These are phyloP conservation scores for Angomonas ambiguus DNA, from an alignment of 208 protist genomes.

Conservation along the genomic window DNA sequence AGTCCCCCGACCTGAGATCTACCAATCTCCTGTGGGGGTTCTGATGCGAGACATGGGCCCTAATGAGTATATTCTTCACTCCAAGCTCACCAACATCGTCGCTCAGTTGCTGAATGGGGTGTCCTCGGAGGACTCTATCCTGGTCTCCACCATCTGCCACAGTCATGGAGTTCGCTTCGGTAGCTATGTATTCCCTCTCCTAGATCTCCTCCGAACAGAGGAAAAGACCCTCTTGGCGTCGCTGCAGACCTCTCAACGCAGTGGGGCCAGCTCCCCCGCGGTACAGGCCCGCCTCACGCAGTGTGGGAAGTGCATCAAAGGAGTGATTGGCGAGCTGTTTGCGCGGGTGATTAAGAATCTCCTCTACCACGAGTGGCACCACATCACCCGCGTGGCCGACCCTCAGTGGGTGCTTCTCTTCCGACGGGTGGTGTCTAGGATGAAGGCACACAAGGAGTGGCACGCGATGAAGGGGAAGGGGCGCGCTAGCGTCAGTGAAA, in stretches of 20 bases:
- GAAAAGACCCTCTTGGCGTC: conserved; percentile 26
- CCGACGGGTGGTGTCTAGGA: conserved; percentile 2
- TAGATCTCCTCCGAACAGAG: conserved; percentile 36
- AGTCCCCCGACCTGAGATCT: conserved; percentile 40
- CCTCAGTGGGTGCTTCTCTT: conserved; percentile 27
- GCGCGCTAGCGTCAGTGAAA: not conserved
- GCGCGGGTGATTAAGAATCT: conserved; percentile 38
- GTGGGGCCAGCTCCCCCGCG: conserved; percentile 29
- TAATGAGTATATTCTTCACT: conserved; percentile 43
- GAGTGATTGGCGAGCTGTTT: conserved; percentile 35
- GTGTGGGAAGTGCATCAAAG: conserved; percentile 36
- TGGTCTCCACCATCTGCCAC: conserved; percentile 42
- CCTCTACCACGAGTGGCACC: conserved; percentile 31
- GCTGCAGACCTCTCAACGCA: conserved; percentile 26
- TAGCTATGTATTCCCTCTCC: conserved; percentile 39
- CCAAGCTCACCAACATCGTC: conserved; percentile 40
- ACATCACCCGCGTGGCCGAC: conserved; percentile 17
- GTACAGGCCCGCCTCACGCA: conserved; percentile 31
- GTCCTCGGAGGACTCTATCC: conserved; percentile 20
- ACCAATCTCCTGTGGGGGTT: conserved; percentile 21
- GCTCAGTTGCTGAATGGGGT: conserved; percentile 33
- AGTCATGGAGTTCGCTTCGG: conserved; percentile 42
- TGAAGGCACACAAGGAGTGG: not conserved
- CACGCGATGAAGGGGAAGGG: not conserved
- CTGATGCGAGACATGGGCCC: conserved; percentile 24